Base-by-base conservation (phyloP, 2,329 filamentous ascomycete genomes). In the Colletotrichum liaoningense region DNA sequence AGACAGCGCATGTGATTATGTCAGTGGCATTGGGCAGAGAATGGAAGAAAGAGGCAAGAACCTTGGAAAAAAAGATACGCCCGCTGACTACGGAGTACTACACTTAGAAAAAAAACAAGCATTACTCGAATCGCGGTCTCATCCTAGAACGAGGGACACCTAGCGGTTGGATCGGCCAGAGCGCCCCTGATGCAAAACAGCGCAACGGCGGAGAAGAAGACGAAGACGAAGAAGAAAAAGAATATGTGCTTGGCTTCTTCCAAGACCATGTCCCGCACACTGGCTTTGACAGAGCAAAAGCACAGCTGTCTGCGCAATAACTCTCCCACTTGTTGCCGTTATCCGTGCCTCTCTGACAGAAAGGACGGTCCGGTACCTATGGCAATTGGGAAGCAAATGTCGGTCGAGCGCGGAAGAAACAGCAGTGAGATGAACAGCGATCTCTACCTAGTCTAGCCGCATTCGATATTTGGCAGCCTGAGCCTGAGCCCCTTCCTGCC, bases 391-490 rank as follows among this genome's bases (percentile, higher is more conserved):
- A 30, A 52, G n/a, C 46, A 54, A 49, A 54, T 54, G 12, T 55
- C 30, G 49, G 35, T 49, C 42, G 46, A 30, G 46, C 26, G 64
- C 38, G 69, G 67, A 62, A 70, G 59, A 33, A 73, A 52, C 60
- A 56, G 3, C 56, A 57, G 70, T 66, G 70, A 52, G 60, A 66
- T 66, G 60, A 73, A 24, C 65, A 38, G 66, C 52, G 42, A 63
- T 68, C 52, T 33, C 57, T 24, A 28, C 26, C 26, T 5, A 35
- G 57, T 35, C 46, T 64, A 60, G 56, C 62, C 71, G 60, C 56
- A 56, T 66, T 71, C 49, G 56, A 66, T 8, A 63, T 73, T 12
- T 73, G 71, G 67, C 71, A 73, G 55, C 67, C 60, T 71, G 56
- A 46, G 62, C 56, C 56, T 69, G 71, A 70, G 65, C 65, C 64